Evolutionary conservation across 805 yeast genomes (phyloP).

Genomic region (Barnettozyma siamensis): DNA sequence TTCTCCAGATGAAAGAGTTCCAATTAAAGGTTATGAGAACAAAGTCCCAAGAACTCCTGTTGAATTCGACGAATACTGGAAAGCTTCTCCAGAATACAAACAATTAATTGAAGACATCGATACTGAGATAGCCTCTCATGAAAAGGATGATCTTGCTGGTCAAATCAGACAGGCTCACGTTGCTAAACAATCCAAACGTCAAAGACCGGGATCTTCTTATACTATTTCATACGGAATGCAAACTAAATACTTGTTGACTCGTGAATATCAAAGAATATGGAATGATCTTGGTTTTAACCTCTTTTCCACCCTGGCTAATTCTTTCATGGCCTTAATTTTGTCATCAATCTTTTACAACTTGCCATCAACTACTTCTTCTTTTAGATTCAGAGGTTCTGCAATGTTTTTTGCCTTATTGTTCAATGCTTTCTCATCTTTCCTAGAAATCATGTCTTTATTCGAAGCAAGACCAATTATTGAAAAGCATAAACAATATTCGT

Average conservation of each 20-base stretch:
- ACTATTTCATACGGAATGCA: conserved; percentile 48
- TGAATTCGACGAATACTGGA: conserved; percentile 51
- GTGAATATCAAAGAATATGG: conserved; percentile 44
- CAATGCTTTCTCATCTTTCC: conserved; percentile 54
- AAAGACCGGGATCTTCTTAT: conserved; percentile 46
- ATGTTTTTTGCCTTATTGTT: conserved; percentile 63
- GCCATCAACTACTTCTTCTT: conserved; percentile 36
- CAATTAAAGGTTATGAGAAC: conserved; percentile 37
- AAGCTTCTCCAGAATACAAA: conserved; percentile 36
- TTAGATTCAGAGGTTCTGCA: conserved; percentile 54
- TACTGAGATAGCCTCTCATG: not conserved
- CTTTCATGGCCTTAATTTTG: conserved; percentile 47
- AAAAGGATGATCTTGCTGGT: conserved; percentile 32
- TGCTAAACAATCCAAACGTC: conserved; percentile 45
- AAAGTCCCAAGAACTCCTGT: conserved; percentile 46
- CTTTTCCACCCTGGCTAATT: conserved; percentile 38
- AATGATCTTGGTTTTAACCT: conserved; percentile 44
- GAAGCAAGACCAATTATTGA: conserved; percentile 46
- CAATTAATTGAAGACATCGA: conserved; percentile 41
- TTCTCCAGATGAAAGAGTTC: conserved; percentile 44
- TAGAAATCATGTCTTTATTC: conserved; percentile 40
- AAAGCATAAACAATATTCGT: conserved; percentile 51
- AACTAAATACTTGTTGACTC: conserved; percentile 37
- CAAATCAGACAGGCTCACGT: conserved; percentile 37
- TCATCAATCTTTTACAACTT: conserved; percentile 56